phyloP scores from a whole-genome alignment of 495 filamentous ascomycete species.

The Evansstolkia leycettana region DNA sequence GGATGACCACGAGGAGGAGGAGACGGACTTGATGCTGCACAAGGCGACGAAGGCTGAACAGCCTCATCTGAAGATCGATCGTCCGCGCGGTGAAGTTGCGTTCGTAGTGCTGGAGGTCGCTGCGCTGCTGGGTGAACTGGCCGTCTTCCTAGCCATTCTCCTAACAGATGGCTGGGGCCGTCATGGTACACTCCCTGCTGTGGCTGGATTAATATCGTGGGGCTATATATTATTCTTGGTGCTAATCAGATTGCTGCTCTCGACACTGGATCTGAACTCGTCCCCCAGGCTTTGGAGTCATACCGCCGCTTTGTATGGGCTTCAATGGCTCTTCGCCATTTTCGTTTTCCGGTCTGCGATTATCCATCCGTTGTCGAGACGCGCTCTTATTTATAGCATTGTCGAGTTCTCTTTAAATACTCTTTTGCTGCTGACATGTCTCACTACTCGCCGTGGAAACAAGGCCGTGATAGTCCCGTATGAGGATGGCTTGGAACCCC shows the following conservation, averaged over 20 bases:
- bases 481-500: slow-evolving; percentile 76
- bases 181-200: slow-evolving; percentile 45
- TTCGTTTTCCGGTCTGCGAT: slow-evolving; percentile 74
- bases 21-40: slow-evolving; percentile 50
- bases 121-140: slow-evolving; percentile 59
- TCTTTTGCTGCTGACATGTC: slow-evolving; percentile 57
- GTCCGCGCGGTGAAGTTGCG: slow-evolving; percentile 58
- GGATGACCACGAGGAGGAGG: slow-evolving; percentile 42
- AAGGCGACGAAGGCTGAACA: slow-evolving; percentile 54
- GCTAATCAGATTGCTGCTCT: slow-evolving; percentile 58
- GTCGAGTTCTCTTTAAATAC: slow-evolving; percentile 62
- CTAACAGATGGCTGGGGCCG: slow-evolving; percentile 41
- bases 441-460: slow-evolving; percentile 83
- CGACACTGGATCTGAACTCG: slow-evolving; percentile 46
- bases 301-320: slow-evolving; percentile 72
- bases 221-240: slow-evolving; percentile 69
- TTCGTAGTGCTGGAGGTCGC: slow-evolving; percentile 61
- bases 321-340: slow-evolving; percentile 67
- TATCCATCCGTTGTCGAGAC: slow-evolving; percentile 53
- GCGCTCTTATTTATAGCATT: slow-evolving; percentile 48
- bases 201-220: slow-evolving; percentile 61
- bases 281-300: slow-evolving; percentile 84
- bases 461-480: slow-evolving; percentile 77
- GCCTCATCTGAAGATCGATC: slow-evolving; percentile 61
- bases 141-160: slow-evolving; percentile 50